A percentile compares a stretch with the other conserved stretches of the same genome.
These are phyloP conservation scores for Pichia phayaonensis DNA, from an alignment of 805 yeast genomes.

Conservation along the genomic window DNA sequence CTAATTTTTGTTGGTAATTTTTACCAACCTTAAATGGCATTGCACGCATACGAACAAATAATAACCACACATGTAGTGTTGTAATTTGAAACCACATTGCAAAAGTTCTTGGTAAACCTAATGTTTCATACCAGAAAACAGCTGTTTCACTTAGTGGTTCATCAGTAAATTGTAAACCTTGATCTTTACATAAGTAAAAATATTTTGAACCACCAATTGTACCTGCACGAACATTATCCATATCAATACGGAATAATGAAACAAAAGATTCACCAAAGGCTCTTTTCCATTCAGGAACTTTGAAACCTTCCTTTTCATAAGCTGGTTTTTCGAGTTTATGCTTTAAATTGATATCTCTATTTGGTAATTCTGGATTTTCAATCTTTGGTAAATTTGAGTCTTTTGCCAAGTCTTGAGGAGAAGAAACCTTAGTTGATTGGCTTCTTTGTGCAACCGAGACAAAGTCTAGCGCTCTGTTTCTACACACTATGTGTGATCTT, in stretches of 20 bases:
- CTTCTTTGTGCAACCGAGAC: not conserved
- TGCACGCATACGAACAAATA: conserved; percentile 92
- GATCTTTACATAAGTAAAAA: conserved; percentile 79
- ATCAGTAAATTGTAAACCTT: conserved; percentile 70
- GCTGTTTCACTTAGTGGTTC: conserved; percentile 70
- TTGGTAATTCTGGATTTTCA: conserved; percentile 28
- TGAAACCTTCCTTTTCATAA: conserved; percentile 24
- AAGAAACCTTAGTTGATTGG: not conserved
- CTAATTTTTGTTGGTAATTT: conserved; percentile 85
- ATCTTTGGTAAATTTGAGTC: conserved; percentile 29
- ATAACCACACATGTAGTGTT: conserved; percentile 84
- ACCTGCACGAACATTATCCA: conserved; percentile 90
- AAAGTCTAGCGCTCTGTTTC: not conserved
- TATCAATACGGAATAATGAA: conserved; percentile 62
- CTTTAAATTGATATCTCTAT: conserved; percentile 29
- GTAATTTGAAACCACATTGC: conserved; percentile 97
- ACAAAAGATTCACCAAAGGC: conserved; percentile 60
- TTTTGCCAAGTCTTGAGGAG: conserved; percentile 22
- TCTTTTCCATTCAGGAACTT: conserved; percentile 42
- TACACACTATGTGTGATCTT: not conserved
- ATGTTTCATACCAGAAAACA: conserved; percentile 74
- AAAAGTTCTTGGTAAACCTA: conserved; percentile 77
- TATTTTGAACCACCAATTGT: conserved; percentile 89
- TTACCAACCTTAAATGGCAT: conserved; percentile 86
- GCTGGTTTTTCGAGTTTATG: conserved; percentile 24